phyloP scores from a whole-genome alignment of 2,329 filamentous ascomycete genomes.

The Penicillium sp. region DNA sequence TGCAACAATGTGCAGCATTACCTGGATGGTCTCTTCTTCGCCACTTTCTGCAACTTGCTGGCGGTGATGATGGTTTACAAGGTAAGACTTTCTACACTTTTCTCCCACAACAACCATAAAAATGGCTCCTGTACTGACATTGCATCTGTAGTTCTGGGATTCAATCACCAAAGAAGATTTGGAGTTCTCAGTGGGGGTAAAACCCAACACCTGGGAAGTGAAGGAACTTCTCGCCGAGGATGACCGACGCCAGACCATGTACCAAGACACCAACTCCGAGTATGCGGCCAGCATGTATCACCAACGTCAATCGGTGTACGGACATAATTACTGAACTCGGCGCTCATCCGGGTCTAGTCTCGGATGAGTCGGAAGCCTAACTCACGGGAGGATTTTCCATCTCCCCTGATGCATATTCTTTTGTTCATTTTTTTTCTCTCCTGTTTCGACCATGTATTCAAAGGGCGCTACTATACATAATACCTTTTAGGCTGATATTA shows the following conservation, averaged over 20 bases:
- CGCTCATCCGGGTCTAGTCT: no score
- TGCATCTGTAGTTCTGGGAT: constrained; percentile 78
- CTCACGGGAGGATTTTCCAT: no score
- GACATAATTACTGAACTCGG: constrained; percentile 28
- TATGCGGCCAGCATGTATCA: constrained; percentile 42
- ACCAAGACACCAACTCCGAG: constrained; percentile 52
- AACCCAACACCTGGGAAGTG: constrained; percentile 97
- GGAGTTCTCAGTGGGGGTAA: constrained; percentile 92
- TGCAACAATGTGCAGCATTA: constrained; percentile 85
- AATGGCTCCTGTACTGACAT: constrained; percentile 21
- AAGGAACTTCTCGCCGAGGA: constrained; percentile 84
- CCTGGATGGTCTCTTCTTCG: constrained; percentile 88
- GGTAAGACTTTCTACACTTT: constrained; percentile 44
- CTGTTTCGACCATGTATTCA: no score
- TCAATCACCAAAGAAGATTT: constrained; percentile 97
- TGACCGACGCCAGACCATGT: constrained; percentile 66
- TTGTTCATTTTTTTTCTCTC: no score
- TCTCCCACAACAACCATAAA: no score
- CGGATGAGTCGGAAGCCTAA: no score
- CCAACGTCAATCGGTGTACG: constrained; percentile 35
- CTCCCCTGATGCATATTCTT: no score
- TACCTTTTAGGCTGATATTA: no score
- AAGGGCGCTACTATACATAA: no score
- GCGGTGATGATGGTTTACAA: constrained; percentile 99
- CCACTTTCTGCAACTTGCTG: constrained; percentile 85